phyloP scores from a whole-genome alignment of 805 yeast genomes.

The Myxozyma mucilagina region DNA sequence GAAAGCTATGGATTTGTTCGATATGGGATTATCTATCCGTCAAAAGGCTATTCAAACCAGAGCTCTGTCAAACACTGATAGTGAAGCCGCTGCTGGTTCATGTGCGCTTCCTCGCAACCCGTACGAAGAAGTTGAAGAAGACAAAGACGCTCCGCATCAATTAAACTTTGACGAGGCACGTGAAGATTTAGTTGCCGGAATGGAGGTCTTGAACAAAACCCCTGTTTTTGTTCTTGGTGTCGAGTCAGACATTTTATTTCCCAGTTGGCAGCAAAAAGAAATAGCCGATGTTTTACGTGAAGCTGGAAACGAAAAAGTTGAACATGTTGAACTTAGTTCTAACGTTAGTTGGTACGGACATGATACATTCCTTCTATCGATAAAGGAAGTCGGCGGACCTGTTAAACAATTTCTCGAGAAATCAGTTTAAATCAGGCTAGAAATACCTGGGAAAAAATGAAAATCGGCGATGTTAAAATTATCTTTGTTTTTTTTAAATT shows the following conservation, averaged over 20 bases:
- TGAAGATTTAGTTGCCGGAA: constrained; percentile 64
- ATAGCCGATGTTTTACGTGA: constrained; percentile 59
- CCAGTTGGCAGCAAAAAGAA: constrained; percentile 92
- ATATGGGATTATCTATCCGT: constrained; percentile 44
- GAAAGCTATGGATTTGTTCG: constrained; percentile 94
- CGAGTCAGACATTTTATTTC: constrained; percentile 88
- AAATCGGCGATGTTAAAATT: not conserved
- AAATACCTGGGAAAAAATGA: not conserved
- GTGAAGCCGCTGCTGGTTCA: not conserved
- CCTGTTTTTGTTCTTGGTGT: constrained; percentile 82
- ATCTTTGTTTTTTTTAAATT: not conserved
- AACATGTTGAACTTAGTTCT: constrained; percentile 72
- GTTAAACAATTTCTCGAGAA: constrained; percentile 60
- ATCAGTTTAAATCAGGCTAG: not conserved
- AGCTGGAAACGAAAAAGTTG: constrained; percentile 44
- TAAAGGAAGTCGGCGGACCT: constrained; percentile 78
- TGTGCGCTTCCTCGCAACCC: constrained; percentile 27
- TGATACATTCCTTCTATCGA: constrained; percentile 81
- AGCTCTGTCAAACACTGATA: not conserved
- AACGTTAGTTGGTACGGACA: constrained; percentile 85
- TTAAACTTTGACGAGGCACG: constrained; percentile 29
- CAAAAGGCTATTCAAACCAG: constrained; percentile 18
- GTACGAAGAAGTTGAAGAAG: constrained; percentile 41
- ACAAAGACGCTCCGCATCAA: constrained; percentile 12
- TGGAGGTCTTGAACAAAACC: constrained; percentile 60